Evolutionary conservation across 108 stramenopile genomes (phyloP).

Genomic region (Fistulifera pelliculosa): DNA sequence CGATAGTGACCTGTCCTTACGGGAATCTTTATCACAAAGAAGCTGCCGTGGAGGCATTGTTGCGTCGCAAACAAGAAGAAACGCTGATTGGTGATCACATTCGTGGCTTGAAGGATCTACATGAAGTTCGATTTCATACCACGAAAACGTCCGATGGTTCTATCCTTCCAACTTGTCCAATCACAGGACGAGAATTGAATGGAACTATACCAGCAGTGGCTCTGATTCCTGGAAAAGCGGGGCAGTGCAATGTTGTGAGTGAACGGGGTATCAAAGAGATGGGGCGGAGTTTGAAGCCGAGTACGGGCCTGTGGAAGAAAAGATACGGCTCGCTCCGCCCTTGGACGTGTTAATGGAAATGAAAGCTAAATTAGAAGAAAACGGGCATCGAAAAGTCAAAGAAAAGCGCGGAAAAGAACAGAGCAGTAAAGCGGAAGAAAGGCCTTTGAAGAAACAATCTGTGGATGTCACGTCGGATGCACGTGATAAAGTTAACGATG

Average conservation of each 20-base stretch:
- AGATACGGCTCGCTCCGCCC: slow-evolving; percentile 55
- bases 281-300: slow-evolving; percentile 46
- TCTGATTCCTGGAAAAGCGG: slow-evolving; percentile 35
- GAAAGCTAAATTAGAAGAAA: background rate
- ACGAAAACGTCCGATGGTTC: slow-evolving; percentile 4
- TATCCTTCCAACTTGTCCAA: slow-evolving; percentile 42
- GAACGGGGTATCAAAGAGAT: slow-evolving; percentile 61
- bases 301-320: slow-evolving; percentile 55
- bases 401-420: no score
- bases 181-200: slow-evolving; percentile 57
- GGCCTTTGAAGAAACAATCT: no score
- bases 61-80: slow-evolving; percentile 26
- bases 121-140: slow-evolving; percentile 48
- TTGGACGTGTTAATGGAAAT: background rate
- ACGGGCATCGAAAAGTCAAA: no score
- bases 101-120: slow-evolving; percentile 61
- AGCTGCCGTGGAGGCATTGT: slow-evolving; percentile 64
- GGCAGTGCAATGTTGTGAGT: slow-evolving; percentile 51
- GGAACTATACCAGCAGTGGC: slow-evolving; percentile 41
- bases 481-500: no score
- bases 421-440: no score
- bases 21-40: slow-evolving; percentile 68
- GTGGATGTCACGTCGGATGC: no score
- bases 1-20: slow-evolving; percentile 60
- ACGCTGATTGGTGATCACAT: slow-evolving; percentile 33